A percentile compares a stretch with the other conserved stretches of the same genome.
Conservation (phyloP, 495 filamentous ascomycete genomes). For the Penicillium turbatum region DNA sequence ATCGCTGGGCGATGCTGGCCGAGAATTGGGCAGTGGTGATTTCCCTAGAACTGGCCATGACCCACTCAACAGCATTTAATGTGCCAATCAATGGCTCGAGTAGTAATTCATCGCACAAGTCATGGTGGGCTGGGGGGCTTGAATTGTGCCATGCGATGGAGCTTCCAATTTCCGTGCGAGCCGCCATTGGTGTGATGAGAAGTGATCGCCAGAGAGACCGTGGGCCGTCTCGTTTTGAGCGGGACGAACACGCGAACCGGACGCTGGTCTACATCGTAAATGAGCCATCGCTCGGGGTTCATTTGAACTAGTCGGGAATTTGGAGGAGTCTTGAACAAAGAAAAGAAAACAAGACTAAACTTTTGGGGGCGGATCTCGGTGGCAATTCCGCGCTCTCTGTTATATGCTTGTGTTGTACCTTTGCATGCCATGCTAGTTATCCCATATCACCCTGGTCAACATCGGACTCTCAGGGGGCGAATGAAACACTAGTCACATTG, state of each 20-base stretch:
- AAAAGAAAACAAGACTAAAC: neutral
- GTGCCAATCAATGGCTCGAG: neutral
- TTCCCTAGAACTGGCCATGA: neutral
- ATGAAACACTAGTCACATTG: conserved; percentile 9
- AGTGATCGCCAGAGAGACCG: conserved; percentile 21
- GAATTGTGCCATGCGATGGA: conserved; percentile 14
- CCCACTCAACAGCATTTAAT: neutral
- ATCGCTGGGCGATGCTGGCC: neutral
- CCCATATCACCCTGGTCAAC: too few relatives aligned
- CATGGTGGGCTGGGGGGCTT: neutral
- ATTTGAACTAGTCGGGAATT: too few relatives aligned
- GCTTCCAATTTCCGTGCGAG: conserved; percentile 23
- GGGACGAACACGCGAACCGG: conserved; percentile 19
- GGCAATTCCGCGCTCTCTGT: neutral
- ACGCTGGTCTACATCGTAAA: neutral
- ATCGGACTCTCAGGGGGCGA: neutral
- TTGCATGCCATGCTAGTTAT: too few relatives aligned
- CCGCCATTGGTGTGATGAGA: conserved; percentile 23
- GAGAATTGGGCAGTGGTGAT: neutral
- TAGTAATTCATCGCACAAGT: neutral
- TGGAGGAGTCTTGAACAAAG: neutral
- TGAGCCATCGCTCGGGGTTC: too few relatives aligned
- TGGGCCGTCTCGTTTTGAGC: conserved; percentile 17
- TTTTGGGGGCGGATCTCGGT: neutral
- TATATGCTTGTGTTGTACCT: too few relatives aligned